Evolutionary conservation across 1,139 yeast genomes (phyloP), one percentile per base, ranked within the genome.

Genomic region (Hanseniaspora gamundiae): DNA sequence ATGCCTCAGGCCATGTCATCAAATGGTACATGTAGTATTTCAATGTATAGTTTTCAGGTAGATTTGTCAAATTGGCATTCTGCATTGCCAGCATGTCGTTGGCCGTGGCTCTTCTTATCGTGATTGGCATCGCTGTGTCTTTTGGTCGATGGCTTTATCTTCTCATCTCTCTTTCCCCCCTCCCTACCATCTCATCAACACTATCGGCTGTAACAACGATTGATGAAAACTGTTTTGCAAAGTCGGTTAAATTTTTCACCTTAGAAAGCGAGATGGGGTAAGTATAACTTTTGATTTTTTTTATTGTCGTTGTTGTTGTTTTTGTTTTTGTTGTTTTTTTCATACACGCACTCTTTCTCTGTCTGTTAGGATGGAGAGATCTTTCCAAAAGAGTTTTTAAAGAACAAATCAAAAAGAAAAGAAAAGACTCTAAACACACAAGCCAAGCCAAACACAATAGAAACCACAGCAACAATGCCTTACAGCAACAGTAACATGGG

Each of bases 1-100:
- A 85, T 7, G 94, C 94, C 61, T 91, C 95, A 2, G 99, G 98
- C 98, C 98, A 91, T 38, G 96, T 81, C 46, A 88, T 68, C 17
- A 87, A 74, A 62, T 91, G 99, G 62, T 91, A 91, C 73, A 93
- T 74, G 63, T 88, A 91, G 64, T 88, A 91, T 64, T 88, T 88
- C 64, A 88, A 69, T 52, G 83, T 82, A 60, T 91, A 91, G 65
- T 91, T 91, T 62, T 91, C 99, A 4, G 99, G 98, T 52, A 91
- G 70, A 57, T 91, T 91, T 53, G 83, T 85, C 61, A 91, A 69
- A 60, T 91, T 91, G 51, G 95, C 94, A 69, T 87, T 87, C 61
- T 91, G 98, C 88, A 91, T 88, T 27, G 94, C 94, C 64, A 85
- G 93, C 47, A 87, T 73, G 63, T 91, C 98, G 40, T 74, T 71